A percentile compares a stretch with the other conserved stretches of the same genome.
phyloP scores from a whole-genome alignment of 2,329 filamentous ascomycete genomes.

The Trichoderma atrobrunneum region DNA sequence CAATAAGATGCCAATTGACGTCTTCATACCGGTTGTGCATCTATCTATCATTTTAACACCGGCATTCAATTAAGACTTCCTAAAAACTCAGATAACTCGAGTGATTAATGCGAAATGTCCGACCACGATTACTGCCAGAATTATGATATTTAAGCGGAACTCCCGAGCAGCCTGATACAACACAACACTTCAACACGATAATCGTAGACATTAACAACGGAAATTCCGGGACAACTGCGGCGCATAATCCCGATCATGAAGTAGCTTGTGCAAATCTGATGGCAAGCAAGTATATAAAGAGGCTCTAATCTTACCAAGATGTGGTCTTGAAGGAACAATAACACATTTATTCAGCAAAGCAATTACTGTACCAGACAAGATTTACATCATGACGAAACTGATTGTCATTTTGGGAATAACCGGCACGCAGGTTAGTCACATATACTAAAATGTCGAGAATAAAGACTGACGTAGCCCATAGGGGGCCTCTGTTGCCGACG shows the following conservation, averaged over 20 bases:
- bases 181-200: background rate
- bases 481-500: no score
- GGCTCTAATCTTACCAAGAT: background rate
- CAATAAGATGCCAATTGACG: no score
- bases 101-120: background rate
- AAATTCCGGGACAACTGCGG: background rate
- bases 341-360: background rate
- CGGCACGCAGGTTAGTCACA: no score
- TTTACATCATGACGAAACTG: no score
- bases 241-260: background rate
- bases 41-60: accelerated
- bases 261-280: background rate
- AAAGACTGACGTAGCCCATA: no score
- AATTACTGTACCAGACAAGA: no score
- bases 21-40: no score
- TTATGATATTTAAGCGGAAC: background rate
- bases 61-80: accelerated
- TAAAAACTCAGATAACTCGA: accelerated
- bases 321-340: background rate
- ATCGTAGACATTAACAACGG: background rate
- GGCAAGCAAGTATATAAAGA: background rate
- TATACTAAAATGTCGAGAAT: no score
- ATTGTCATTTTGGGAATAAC: no score
- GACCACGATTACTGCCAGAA: background rate
- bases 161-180: background rate